Percentiles rank a stretch among this genome's conserved stretches.
These are phyloP conservation scores for Claviceps pazoutovae DNA, from an alignment of 2,329 filamentous ascomycete species.

Conservation along the genomic window DNA sequence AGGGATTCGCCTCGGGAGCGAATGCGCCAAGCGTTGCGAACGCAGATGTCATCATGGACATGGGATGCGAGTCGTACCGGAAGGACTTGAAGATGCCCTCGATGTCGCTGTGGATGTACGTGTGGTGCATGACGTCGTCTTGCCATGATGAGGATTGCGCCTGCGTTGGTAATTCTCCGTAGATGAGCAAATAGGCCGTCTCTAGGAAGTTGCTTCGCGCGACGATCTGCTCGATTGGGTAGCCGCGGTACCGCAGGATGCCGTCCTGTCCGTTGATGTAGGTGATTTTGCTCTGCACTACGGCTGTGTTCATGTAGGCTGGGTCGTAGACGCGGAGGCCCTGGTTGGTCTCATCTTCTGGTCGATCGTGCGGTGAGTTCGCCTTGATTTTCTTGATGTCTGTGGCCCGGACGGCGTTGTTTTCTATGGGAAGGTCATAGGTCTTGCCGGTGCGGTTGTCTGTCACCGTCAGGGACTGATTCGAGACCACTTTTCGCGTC, in stretches of 20 bases:
- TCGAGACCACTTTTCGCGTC: slow-evolving; percentile 7
- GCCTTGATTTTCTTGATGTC: slow-evolving; percentile 38
- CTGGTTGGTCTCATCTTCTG: slow-evolving; percentile 32
- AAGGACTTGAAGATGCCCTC: slow-evolving; percentile 37
- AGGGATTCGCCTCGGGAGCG: slow-evolving; percentile 35
- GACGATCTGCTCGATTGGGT: slow-evolving; percentile 37
- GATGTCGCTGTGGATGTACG: slow-evolving; percentile 33
- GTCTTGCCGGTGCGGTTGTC: slow-evolving; percentile 35
- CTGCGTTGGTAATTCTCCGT: slow-evolving; percentile 32
- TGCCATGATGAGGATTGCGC: slow-evolving; percentile 28
- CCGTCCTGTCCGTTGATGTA: slow-evolving; percentile 39
- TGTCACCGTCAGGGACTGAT: slow-evolving; percentile 26
- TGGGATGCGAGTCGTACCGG: slow-evolving; percentile 37
- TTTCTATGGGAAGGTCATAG: slow-evolving; percentile 34
- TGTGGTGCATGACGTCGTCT: slow-evolving; percentile 36
- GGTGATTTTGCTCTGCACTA: slow-evolving; percentile 34
- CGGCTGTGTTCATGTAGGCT: slow-evolving; percentile 40
- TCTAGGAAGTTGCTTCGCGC: slow-evolving; percentile 36
- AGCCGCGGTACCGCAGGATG: slow-evolving; percentile 36
- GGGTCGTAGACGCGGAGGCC: slow-evolving; percentile 36
- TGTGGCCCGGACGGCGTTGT: slow-evolving; percentile 35
- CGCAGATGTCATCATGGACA: slow-evolving; percentile 36
- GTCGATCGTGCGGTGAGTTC: slow-evolving; percentile 18
- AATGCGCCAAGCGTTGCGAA: slow-evolving; percentile 36
- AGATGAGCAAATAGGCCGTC: slow-evolving; percentile 35